Evolutionary conservation across 805 yeast genomes (phyloP).

Genomic region (Wickerhamiella australiensis): DNA sequence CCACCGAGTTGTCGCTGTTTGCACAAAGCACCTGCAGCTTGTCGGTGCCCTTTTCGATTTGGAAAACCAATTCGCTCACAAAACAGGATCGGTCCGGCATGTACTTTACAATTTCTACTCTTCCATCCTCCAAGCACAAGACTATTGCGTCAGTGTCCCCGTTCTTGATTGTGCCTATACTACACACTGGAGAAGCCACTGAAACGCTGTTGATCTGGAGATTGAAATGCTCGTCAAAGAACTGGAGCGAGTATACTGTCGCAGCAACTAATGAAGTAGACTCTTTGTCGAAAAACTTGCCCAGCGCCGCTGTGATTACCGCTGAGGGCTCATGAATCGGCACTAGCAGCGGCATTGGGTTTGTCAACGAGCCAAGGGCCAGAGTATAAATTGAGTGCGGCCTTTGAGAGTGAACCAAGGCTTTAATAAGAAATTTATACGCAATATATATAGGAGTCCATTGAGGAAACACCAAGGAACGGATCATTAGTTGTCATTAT

Average conservation of each 20-base stretch:
- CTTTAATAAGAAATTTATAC: too few species aligned
- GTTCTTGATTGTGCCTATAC: conserved; percentile 1
- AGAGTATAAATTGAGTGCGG: too few species aligned
- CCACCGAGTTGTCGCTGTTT: neutral
- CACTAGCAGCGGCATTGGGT: conserved; percentile 8
- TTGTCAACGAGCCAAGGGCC: neutral
- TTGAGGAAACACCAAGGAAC: too few species aligned
- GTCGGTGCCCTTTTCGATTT: neutral
- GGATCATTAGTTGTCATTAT: too few species aligned
- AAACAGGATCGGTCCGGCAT: neutral
- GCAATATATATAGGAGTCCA: too few species aligned
- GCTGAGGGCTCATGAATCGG: conserved; percentile 6
- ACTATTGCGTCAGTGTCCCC: neutral
- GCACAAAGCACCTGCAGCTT: conserved; percentile 4
- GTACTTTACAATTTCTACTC: neutral
- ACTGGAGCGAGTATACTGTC: neutral
- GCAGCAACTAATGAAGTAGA: neutral
- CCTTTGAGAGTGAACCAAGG: too few species aligned
- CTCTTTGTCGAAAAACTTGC: neutral
- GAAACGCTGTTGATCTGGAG: neutral
- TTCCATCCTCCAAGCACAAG: neutral
- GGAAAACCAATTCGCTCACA: neutral
- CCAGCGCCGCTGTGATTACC: neutral
- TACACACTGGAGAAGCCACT: conserved; percentile 1
- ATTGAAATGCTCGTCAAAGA: neutral